These are phyloP conservation scores for Globisporangium spiculum DNA, from an alignment of 352 stramenopile genomes.

Conservation along the genomic window DNA sequence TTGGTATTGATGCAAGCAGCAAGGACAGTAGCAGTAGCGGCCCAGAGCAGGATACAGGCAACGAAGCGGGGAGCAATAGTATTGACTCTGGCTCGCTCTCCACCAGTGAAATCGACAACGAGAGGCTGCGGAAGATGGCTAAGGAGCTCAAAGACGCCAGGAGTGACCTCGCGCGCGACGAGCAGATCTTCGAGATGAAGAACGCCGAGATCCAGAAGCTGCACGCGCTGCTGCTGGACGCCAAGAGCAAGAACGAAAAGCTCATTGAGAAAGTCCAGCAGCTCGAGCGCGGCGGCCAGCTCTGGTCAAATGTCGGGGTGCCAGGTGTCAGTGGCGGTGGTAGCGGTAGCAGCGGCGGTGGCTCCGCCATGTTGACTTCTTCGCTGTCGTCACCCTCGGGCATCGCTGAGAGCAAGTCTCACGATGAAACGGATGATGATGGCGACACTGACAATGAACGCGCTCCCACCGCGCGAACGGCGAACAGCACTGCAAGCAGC, in stretches of 20 bases:
- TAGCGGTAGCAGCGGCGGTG: not conserved
- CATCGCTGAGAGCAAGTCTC: conserved; percentile 12
- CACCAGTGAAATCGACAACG: conserved; percentile 8
- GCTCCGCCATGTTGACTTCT: not conserved
- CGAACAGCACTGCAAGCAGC: not conserved
- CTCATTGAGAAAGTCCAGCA: conserved; percentile 67
- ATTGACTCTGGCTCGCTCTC: not conserved
- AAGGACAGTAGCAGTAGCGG: conserved; percentile 3
- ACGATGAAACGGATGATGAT: conserved; percentile 11
- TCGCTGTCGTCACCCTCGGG: conserved; percentile 2
- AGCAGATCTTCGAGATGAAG: conserved; percentile 87
- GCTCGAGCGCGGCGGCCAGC: conserved; percentile 56
- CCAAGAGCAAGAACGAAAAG: conserved; percentile 75
- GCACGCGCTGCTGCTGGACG: conserved; percentile 51
- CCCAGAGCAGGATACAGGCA: conserved; percentile 10
- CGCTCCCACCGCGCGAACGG: conserved; percentile 2
- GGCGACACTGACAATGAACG: conserved; percentile 10
- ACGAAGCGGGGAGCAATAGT: not conserved
- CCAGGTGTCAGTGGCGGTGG: not conserved
- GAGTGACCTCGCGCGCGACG: conserved; percentile 62
- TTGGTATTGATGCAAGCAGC: conserved; percentile 23
- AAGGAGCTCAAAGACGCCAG: conserved; percentile 68
- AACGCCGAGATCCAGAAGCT: conserved; percentile 68
- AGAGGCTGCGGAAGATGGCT: conserved; percentile 28
- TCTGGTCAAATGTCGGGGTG: conserved; percentile 54